phyloP scores from a whole-genome alignment of 352 stramenopile species.

The Heterotrichella gracilis region DNA sequence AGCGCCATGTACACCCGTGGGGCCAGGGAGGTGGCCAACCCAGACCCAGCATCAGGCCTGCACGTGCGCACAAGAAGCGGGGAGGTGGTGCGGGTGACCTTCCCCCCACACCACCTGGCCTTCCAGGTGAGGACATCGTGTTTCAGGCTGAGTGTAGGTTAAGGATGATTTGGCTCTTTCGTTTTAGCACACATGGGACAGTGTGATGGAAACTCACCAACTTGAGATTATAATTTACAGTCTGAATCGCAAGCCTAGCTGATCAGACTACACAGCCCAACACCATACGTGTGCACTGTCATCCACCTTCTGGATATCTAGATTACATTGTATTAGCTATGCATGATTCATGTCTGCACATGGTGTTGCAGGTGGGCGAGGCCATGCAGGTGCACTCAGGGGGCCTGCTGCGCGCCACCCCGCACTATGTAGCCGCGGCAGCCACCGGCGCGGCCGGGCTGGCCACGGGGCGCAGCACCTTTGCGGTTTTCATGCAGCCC shows the following conservation, averaged over 20 bases:
- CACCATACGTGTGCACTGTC: no score
- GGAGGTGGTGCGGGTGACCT: slow-evolving; percentile 29
- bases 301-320: slow-evolving; percentile 12
- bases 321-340: slow-evolving; percentile 35
- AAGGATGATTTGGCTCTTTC: no score
- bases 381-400: slow-evolving; percentile 66
- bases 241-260: no score
- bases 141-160: no score
- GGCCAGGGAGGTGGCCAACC: slow-evolving; percentile 22
- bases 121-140: no score
- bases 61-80: slow-evolving; percentile 60
- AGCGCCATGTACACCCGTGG: slow-evolving; percentile 22
- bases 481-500: slow-evolving; percentile 85
- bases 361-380: slow-evolving; percentile 74
- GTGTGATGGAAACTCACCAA: no score
- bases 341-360: no score
- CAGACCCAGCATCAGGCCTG: slow-evolving; percentile 43
- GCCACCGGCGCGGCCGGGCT: slow-evolving; percentile 31
- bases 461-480: slow-evolving; percentile 57
- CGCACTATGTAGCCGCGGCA: slow-evolving; percentile 45
- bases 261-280: no score
- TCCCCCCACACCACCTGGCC: slow-evolving; percentile 15
- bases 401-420: slow-evolving; percentile 49
- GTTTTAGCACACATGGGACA: no score
- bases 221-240: no score